A percentile compares a stretch with the other conserved stretches of the same genome.
These are phyloP conservation scores for Cladosporium halotolerans DNA, from an alignment of 2,329 filamentous ascomycete species.

Conservation along the genomic window DNA sequence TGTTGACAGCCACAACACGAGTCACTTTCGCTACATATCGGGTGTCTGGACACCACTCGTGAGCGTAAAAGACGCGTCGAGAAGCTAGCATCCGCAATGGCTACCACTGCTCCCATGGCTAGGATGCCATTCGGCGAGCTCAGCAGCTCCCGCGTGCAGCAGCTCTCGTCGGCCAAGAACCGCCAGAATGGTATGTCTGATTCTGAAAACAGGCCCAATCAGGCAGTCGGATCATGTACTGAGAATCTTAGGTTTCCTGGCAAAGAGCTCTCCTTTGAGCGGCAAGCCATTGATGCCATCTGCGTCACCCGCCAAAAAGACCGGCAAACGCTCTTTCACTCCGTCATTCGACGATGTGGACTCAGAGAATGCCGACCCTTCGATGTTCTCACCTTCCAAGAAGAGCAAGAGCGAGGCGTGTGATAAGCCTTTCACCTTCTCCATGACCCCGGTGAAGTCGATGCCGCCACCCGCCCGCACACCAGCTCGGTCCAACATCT, in stretches of 20 bases:
- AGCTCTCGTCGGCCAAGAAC: slow-evolving; percentile 69
- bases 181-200: slow-evolving; percentile 54
- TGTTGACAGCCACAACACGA: slow-evolving; percentile 11
- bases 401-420: slow-evolving; percentile 41
- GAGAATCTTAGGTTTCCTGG: slow-evolving; percentile 9
- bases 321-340: slow-evolving; percentile 43
- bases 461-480: slow-evolving; percentile 34
- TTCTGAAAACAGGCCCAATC: not conserved
- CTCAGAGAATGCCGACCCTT: slow-evolving; percentile 55
- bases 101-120: slow-evolving; percentile 27
- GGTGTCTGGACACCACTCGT: slow-evolving; percentile 5
- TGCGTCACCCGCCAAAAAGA: slow-evolving; percentile 25
- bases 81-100: slow-evolving; percentile 18
- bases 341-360: slow-evolving; percentile 43
- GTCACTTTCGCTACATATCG: not conserved
- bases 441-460: slow-evolving; percentile 27
- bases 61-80: not conserved
- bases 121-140: slow-evolving; percentile 73
- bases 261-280: slow-evolving; percentile 18
- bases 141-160: slow-evolving; percentile 62
- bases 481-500: slow-evolving; percentile 33
- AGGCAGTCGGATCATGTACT: not conserved
- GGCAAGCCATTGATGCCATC: slow-evolving; percentile 24
- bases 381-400: slow-evolving; percentile 46
- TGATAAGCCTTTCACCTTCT: slow-evolving; percentile 37